These are phyloP conservation scores for Penstemon davidsonii DNA, from an alignment of 257 asterid genomes.

Conservation along the genomic window DNA sequence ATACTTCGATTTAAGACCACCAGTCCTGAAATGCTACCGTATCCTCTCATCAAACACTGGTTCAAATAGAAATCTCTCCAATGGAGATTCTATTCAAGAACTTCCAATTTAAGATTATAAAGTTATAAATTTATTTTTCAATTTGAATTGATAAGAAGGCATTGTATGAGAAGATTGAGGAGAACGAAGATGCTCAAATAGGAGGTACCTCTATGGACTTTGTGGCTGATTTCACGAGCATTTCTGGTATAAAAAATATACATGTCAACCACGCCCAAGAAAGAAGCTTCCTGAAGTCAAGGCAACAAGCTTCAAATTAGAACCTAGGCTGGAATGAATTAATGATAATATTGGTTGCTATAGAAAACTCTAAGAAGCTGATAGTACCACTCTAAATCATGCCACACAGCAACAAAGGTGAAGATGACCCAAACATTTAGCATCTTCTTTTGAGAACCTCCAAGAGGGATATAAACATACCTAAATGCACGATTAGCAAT, in stretches of 20 bases:
- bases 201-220: slow-evolving; percentile 56
- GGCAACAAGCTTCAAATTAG: slow-evolving; percentile 27
- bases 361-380: slow-evolving; percentile 27
- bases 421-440: slow-evolving; percentile 93
- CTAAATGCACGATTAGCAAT: slow-evolving; percentile 38
- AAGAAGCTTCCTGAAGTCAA: slow-evolving; percentile 82
- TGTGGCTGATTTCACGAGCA: slow-evolving; percentile 75
- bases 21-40: slow-evolving; percentile 14
- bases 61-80: background rate
- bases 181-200: slow-evolving; percentile 17
- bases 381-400: slow-evolving; percentile 89
- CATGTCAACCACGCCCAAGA: slow-evolving; percentile 99
- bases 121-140: background rate
- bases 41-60: background rate
- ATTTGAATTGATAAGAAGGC: slow-evolving; percentile 18
- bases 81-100: slow-evolving; percentile 12
- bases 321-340: slow-evolving; percentile 10
- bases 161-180: slow-evolving; percentile 7
- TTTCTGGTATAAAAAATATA: slow-evolving; percentile 88
- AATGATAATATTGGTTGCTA: slow-evolving; percentile 21
- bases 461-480: slow-evolving; percentile 93
- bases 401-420: slow-evolving; percentile 98
- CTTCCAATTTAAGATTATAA: slow-evolving; percentile 1
- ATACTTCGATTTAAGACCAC: slow-evolving; percentile 1
- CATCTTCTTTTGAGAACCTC: slow-evolving; percentile 84